Evolutionary conservation across 2,329 filamentous ascomycete genomes (phyloP).

Genomic region (Cryoendolithus antarcticus): DNA sequence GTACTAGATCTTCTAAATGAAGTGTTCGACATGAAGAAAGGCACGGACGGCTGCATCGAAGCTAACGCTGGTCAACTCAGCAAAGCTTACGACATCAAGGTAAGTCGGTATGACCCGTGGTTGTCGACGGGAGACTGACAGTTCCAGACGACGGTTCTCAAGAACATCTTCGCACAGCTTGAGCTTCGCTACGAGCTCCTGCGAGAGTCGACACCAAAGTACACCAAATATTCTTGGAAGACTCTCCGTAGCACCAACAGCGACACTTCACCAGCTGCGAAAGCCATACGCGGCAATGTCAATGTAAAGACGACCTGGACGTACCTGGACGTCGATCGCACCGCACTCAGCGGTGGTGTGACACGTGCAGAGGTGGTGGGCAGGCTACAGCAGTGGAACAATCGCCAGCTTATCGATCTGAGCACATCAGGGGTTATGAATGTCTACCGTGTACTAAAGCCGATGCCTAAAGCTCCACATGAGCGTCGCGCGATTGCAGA

Average conservation of each 20-base stretch:
- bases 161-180: constrained; percentile 46
- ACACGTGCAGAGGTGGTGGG: constrained; percentile 38
- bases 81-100: constrained; percentile 42
- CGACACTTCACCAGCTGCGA: constrained; percentile 32
- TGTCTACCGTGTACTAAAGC: constrained; percentile 39
- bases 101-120: constrained; percentile 6
- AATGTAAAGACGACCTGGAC: constrained; percentile 32
- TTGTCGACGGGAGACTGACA: not conserved
- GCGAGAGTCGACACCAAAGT: constrained; percentile 45
- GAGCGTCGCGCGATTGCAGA: constrained; percentile 21
- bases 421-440: constrained; percentile 41
- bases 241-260: constrained; percentile 17
- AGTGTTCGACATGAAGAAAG: not conserved
- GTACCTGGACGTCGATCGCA: constrained; percentile 37
- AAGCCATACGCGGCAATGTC: constrained; percentile 32
- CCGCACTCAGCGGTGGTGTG: constrained; percentile 19
- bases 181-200: constrained; percentile 47
- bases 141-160: constrained; percentile 28
- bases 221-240: constrained; percentile 43
- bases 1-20: constrained; percentile 17
- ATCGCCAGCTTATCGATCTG: constrained; percentile 38
- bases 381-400: constrained; percentile 43
- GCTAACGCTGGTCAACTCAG: constrained; percentile 34
- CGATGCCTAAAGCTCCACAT: constrained; percentile 35
- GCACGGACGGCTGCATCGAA: constrained; percentile 25